These are phyloP conservation scores for Heliamphora pulchella DNA, from an alignment of 179 eudicot species.

Conservation along the genomic window DNA sequence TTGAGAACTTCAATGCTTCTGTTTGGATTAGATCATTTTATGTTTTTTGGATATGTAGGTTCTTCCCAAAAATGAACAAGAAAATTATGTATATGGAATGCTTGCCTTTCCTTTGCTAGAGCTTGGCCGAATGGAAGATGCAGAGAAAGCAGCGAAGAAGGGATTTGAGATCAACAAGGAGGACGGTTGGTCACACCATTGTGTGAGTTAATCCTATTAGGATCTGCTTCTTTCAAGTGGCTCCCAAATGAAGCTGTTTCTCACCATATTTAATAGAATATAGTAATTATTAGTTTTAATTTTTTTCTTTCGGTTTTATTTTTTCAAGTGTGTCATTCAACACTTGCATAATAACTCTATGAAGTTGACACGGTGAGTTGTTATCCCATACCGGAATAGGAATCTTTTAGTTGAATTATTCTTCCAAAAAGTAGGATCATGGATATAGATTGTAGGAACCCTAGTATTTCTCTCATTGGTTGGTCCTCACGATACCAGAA, in stretches of 20 bases:
- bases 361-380: not conserved
- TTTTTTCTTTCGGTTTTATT: not conserved
- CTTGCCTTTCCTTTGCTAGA: constrained; percentile 88
- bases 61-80: constrained; percentile 48
- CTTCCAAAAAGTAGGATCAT: not conserved
- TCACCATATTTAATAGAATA: not conserved
- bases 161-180: constrained; percentile 64
- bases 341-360: not conserved
- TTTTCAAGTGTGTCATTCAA: not conserved
- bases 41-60: constrained; percentile 33
- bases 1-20: not conserved
- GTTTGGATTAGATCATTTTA: not conserved
- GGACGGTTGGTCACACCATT: constrained; percentile 91
- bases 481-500: constrained; percentile 8
- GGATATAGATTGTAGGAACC: not conserved
- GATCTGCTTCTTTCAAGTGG: not conserved
- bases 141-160: constrained; percentile 67
- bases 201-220: constrained; percentile 49
- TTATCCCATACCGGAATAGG: not conserved
- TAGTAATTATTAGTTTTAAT: not conserved
- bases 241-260: not conserved
- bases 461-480: not conserved
- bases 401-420: not conserved
- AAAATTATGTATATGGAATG: constrained; percentile 76
- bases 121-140: constrained; percentile 69